Base-by-base conservation (phyloP, 1,284 basidiomycete species). In the Sparassis latifolia region DNA sequence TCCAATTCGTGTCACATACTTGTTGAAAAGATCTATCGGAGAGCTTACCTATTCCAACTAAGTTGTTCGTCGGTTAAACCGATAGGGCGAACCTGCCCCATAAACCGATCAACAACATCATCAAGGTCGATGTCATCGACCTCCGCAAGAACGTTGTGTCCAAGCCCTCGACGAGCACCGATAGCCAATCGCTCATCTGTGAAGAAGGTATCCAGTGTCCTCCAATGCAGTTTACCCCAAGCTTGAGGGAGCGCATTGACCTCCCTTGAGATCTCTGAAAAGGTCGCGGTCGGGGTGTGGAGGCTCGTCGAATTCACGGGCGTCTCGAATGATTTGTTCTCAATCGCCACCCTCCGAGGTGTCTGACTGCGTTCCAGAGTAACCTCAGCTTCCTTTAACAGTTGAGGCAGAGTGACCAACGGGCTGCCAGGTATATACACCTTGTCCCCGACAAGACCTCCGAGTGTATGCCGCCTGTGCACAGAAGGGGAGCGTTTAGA, bases 191-290 rank as follows among this genome's bases (percentile, higher is more conserved):
- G 70, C 64, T 85, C 82, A 49, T 86, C 82, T 5, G 82, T 82
- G 56, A 90, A 83, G 62, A 88, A 92, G 30, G 77, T 78, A 63
- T 89, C 86, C 33, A 92, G 72, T 38, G 74, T 64, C 63, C 84
- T 87, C 83, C 84, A 89, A 51, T 85, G 81, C 31, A 80, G 77
- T 62, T 86, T 88, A 5, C 76, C 74, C 84, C 86, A 89, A 38
- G 67, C 70, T 12, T 6, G 35, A 6, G 35, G 35, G 7, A 12
- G 35, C 35, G 35, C 6, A 6, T 6, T 7, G 7, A 37, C 6
- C 20, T 20, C 20, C 20, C 20, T 20, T 12, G 35, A 37, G 7
- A 7, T 6, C 7, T 37, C 35, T 6, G 35, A 37, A 37, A 37
- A 37, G 7, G 12, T 12, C 28, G 9, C 40, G 27, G 10, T 42